These are phyloP conservation scores for Oehlia diaphana DNA, from an alignment of 192 early-diverging fungal genomes.

Conservation along the genomic window DNA sequence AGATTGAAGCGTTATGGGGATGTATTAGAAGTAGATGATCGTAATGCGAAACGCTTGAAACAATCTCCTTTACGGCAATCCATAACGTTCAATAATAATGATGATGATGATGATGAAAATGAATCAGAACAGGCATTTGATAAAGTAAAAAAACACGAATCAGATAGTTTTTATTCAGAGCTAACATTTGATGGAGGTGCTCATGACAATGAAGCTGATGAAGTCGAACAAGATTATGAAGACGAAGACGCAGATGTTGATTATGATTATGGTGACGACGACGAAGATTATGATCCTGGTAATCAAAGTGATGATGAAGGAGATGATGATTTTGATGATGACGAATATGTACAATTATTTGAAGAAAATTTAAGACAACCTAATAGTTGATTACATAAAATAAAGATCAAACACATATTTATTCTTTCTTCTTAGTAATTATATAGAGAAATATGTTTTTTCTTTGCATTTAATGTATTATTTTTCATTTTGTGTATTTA, in stretches of 20 bases:
- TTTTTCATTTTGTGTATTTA: too few species aligned
- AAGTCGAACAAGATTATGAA: not conserved
- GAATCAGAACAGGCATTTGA: not conserved
- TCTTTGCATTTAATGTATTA: too few species aligned
- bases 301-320: constrained; percentile 22
- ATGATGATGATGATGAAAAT: not conserved
- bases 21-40: not conserved
- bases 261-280: not conserved
- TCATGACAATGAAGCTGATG: not conserved
- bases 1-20: constrained; percentile 3
- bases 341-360: constrained; percentile 11
- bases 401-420: not conserved
- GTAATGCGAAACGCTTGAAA: constrained; percentile 1
- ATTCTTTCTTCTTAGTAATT: too few species aligned
- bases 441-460: too few species aligned
- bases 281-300: constrained; percentile 13
- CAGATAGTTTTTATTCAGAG: not conserved
- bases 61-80: constrained; percentile 17
- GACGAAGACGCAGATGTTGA: not conserved
- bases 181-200: not conserved
- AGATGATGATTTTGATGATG: constrained; percentile 16
- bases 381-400: not conserved
- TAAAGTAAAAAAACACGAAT: not conserved
- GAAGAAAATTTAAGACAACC: constrained; percentile 8
- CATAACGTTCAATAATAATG: constrained; percentile 13